phyloP scores from a whole-genome alignment of 345 rosid species.

The Salix brachista region DNA sequence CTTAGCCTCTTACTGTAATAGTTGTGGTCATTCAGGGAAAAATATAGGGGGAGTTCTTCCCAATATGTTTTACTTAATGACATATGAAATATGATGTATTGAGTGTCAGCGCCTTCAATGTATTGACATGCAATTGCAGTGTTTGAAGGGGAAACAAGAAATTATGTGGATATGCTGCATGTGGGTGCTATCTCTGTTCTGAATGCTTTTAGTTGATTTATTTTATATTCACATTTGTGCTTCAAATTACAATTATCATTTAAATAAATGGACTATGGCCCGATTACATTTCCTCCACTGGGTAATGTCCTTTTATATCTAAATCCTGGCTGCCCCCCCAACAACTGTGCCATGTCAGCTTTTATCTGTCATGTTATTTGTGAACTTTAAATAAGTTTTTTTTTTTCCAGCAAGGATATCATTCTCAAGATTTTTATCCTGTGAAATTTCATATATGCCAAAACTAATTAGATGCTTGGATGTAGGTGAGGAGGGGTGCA shows the following conservation, averaged over 20 bases:
- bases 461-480: neutral
- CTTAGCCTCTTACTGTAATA: neutral
- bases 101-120: neutral
- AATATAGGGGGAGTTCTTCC: neutral
- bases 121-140: neutral
- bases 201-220: neutral
- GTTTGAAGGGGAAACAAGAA: neutral
- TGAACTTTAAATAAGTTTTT: neutral
- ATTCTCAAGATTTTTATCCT: neutral
- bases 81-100: neutral
- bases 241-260: neutral
- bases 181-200: neutral
- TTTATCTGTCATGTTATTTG: neutral
- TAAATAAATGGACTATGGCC: neutral
- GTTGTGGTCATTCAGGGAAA: neutral
- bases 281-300: neutral
- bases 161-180: neutral
- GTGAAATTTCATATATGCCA: neutral
- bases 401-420: neutral
- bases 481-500: conserved; percentile 94
- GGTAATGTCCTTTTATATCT: neutral
- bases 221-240: neutral
- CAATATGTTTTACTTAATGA: no score
- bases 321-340: neutral
- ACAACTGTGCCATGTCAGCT: no score